phyloP scores from a whole-genome alignment of 345 rosid species.

The Citrus mangshanensis region DNA sequence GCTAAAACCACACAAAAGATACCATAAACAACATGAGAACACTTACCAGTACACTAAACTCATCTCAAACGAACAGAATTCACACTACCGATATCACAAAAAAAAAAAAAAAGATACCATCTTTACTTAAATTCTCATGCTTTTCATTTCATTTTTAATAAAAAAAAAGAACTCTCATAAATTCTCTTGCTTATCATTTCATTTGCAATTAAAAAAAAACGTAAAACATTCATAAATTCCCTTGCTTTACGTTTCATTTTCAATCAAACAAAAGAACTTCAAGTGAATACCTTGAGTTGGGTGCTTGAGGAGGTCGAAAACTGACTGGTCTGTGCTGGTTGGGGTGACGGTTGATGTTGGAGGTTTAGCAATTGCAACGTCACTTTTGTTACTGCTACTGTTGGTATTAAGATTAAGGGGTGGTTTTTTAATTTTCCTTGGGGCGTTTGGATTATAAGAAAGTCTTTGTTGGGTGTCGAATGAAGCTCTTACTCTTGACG shows the following conservation, averaged over 20 bases:
- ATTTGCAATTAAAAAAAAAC: background rate
- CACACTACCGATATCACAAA: background rate
- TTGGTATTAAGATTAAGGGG: conserved; percentile 18
- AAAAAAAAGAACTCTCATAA: background rate
- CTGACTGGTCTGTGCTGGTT: conserved; percentile 26
- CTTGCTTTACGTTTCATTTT: background rate
- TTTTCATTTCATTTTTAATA: background rate
- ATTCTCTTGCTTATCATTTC: background rate
- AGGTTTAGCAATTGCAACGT: conserved; percentile 22
- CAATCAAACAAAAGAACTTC: background rate
- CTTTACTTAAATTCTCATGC: background rate
- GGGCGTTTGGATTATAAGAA: conserved; percentile 75
- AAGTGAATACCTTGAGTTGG: conserved; percentile 44
- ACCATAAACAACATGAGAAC: background rate
- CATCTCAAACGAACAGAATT: background rate
- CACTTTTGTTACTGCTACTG: background rate
- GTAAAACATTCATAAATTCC: background rate
- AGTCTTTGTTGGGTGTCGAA: conserved; percentile 66
- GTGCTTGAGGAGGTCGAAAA: conserved; percentile 61
- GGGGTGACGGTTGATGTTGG: conserved; percentile 26
- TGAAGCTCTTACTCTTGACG: conserved; percentile 47
- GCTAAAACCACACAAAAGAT: background rate
- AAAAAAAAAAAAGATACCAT: no score
- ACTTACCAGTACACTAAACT: background rate
- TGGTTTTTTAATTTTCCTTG: conserved; percentile 39